Conservation (phyloP, 2,329 filamentous ascomycete species). For the Aspergillus latus region DNA sequence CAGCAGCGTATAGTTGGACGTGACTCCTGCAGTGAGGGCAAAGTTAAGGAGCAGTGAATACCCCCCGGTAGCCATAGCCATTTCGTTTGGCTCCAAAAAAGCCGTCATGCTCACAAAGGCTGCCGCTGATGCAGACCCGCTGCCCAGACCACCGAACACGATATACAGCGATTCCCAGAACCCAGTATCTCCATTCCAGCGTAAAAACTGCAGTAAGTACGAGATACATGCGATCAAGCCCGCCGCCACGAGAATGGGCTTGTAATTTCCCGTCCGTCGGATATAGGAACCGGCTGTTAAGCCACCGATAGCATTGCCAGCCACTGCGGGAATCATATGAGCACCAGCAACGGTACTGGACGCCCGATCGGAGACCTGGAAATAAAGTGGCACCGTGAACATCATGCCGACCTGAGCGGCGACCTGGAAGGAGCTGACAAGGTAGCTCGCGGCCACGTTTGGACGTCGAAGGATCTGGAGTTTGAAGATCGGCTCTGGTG, state of each 20-base stretch:
- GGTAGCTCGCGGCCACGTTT: constrained; percentile 32
- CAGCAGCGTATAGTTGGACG: constrained; percentile 39
- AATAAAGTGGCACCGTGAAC: constrained; percentile 68
- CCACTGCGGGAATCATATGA: constrained; percentile 66
- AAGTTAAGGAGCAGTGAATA: constrained; percentile 50
- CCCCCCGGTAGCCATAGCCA: constrained; percentile 52
- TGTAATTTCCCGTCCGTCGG: constrained; percentile 61
- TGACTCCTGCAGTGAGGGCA: constrained; percentile 43
- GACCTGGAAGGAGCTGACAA: constrained; percentile 54
- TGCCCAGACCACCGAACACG: constrained; percentile 56
- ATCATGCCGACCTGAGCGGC: constrained; percentile 63
- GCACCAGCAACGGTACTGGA: constrained; percentile 60
- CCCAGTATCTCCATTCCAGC: constrained; percentile 62
- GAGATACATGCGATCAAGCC: constrained; percentile 51
- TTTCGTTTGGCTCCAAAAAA: constrained; percentile 46
- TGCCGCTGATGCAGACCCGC: constrained; percentile 48
- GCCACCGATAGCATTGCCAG: constrained; percentile 65
- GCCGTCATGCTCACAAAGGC: constrained; percentile 53
- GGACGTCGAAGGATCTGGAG: constrained; percentile 34
- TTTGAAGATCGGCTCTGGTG: constrained; percentile 38
- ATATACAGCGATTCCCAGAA: constrained; percentile 60
- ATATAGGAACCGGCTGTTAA: constrained; percentile 61
- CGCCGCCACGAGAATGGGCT: constrained; percentile 53
- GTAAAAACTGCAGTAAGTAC: constrained; percentile 54
- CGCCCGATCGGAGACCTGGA: constrained; percentile 60